Conservation (phyloP, 2,329 filamentous ascomycete species). For the Alternaria sp. region DNA sequence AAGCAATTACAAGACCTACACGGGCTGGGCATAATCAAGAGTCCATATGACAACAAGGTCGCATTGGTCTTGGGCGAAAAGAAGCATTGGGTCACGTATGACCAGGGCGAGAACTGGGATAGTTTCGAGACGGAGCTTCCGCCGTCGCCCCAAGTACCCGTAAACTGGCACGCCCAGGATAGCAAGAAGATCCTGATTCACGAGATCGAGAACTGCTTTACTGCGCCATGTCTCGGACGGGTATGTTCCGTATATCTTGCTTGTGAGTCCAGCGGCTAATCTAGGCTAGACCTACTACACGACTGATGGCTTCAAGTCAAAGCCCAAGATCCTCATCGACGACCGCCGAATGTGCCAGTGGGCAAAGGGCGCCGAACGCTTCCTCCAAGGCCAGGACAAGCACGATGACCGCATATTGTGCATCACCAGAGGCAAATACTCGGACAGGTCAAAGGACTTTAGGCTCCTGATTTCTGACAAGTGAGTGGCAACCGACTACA, state of each 20-base stretch:
- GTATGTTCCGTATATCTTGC: constrained; percentile 54
- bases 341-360: constrained; percentile 83
- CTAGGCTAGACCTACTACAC: constrained; percentile 71
- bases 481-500: constrained; percentile 25
- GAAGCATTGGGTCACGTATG: constrained; percentile 82
- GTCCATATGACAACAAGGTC: constrained; percentile 78
- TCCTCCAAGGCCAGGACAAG: constrained; percentile 71
- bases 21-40: constrained; percentile 71
- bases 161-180: constrained; percentile 85
- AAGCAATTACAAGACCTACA: constrained; percentile 69
- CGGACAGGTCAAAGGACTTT: constrained; percentile 76
- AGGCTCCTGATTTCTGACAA: constrained; percentile 82
- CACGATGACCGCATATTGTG: constrained; percentile 81
- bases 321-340: constrained; percentile 70
- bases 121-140: constrained; percentile 70
- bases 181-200: constrained; percentile 87
- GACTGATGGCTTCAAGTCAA: constrained; percentile 79
- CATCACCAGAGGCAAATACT: constrained; percentile 77
- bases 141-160: constrained; percentile 65
- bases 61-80: constrained; percentile 81
- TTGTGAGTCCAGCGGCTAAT: constrained; percentile 17
- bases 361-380: constrained; percentile 80
- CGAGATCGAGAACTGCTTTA: constrained; percentile 51
- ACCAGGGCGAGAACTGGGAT: constrained; percentile 84
- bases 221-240: constrained; percentile 55